phyloP scores from a whole-genome alignment of 1,284 basidiomycete genomes.

The Leccinum pachyderme region DNA sequence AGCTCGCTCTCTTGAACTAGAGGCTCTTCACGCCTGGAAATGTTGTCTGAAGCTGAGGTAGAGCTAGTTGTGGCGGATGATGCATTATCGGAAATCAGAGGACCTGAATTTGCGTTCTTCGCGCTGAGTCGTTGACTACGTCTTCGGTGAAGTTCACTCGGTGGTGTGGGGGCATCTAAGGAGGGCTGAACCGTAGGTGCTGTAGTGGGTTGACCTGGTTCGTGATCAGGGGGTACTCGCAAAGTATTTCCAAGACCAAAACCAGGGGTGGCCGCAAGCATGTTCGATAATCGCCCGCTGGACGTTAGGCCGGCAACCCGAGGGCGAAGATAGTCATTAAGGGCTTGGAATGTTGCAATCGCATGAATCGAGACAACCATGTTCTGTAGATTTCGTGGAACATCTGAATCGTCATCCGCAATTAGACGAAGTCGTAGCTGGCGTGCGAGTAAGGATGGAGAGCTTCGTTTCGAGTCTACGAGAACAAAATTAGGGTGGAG shows the following conservation, averaged over 20 bases:
- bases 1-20: slow-evolving; percentile 63
- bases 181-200: slow-evolving; percentile 30
- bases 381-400: slow-evolving; percentile 82
- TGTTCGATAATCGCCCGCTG: slow-evolving; percentile 73
- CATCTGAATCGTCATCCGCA: slow-evolving; percentile 82
- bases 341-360: slow-evolving; percentile 92
- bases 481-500: slow-evolving; percentile 4
- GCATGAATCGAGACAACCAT: slow-evolving; percentile 96
- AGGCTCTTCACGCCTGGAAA: slow-evolving; percentile 43
- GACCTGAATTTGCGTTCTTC: slow-evolving; percentile 45
- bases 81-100: slow-evolving; percentile 20
- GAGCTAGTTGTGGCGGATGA: slow-evolving; percentile 20
- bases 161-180: slow-evolving; percentile 29
- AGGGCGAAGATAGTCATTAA: slow-evolving; percentile 92
- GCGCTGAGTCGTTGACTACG: slow-evolving; percentile 84
- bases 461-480: slow-evolving; percentile 80
- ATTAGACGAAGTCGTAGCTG: slow-evolving; percentile 86
- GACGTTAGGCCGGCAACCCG: slow-evolving; percentile 77
- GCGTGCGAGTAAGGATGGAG: slow-evolving; percentile 82
- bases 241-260: slow-evolving; percentile 45
- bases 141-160: slow-evolving; percentile 53
- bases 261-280: slow-evolving; percentile 84
- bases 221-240: slow-evolving; percentile 23
- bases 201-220: slow-evolving; percentile 21
- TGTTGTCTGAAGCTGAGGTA: slow-evolving; percentile 18